Evolutionary conservation across 1,139 yeast genomes (phyloP).

Genomic region (Saccharomyces hybrid): DNA sequence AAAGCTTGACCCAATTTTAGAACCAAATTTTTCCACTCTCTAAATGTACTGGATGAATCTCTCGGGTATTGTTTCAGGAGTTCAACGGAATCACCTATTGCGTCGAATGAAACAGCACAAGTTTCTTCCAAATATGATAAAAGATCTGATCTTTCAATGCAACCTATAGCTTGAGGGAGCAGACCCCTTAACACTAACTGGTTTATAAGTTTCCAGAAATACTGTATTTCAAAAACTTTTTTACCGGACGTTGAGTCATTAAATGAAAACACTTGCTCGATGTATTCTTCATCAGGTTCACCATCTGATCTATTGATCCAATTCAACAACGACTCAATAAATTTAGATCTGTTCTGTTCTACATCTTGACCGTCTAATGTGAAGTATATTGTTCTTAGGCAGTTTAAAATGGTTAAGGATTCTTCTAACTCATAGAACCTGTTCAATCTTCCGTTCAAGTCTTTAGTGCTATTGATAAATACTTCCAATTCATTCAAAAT

Average conservation of each 20-base stretch:
- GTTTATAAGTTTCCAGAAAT: conserved; percentile 59
- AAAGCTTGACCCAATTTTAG: conserved; percentile 25
- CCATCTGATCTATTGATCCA: conserved; percentile 67
- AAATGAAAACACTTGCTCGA: conserved; percentile 25
- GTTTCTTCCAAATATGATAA: conserved; percentile 13
- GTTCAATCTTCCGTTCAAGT: conserved; percentile 11
- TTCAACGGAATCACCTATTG: conserved; percentile 43
- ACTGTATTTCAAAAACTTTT: conserved; percentile 46
- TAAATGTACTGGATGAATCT: conserved; percentile 28
- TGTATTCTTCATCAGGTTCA: conserved; percentile 46
- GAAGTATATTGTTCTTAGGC: conserved; percentile 50
- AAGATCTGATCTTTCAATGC: conserved; percentile 37
- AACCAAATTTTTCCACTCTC: conserved; percentile 33
- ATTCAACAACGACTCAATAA: conserved; percentile 33
- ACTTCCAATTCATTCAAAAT: conserved; percentile 32
- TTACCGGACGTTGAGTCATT: conserved; percentile 17
- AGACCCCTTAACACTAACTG: conserved; percentile 58
- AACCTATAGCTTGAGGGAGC: conserved; percentile 45
- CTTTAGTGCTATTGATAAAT: conserved; percentile 23
- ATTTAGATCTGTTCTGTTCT: conserved; percentile 30
- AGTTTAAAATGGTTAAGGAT: conserved; percentile 45
- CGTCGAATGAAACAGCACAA: conserved; percentile 27
- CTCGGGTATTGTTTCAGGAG: conserved; percentile 33
- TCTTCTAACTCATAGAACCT: conserved; percentile 41
- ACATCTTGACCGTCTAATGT: conserved; percentile 39